A percentile compares a stretch with the other conserved stretches of the same genome.
These are phyloP conservation scores for Vigna reflexopilosa DNA, from an alignment of 306 rosid genomes.

Conservation along the genomic window DNA sequence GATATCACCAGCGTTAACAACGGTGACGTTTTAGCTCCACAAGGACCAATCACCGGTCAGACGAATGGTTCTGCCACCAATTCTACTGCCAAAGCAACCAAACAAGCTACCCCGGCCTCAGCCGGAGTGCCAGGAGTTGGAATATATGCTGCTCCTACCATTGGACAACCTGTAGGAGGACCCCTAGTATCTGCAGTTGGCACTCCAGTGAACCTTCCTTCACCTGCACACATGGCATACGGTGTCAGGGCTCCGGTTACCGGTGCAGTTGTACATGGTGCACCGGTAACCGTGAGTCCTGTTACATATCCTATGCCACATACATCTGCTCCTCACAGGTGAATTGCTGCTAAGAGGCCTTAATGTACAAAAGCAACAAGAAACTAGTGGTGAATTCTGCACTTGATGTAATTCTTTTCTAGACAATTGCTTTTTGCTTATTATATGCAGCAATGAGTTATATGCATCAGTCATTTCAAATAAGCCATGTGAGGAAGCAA, in stretches of 20 bases:
- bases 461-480: constrained; percentile 44
- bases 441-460: constrained; percentile 46
- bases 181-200: constrained; percentile 89
- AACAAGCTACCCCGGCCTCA: constrained; percentile 61
- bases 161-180: constrained; percentile 96
- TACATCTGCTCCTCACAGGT: constrained; percentile 83
- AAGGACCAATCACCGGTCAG: constrained; percentile 91
- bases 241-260: constrained; percentile 76
- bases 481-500: constrained; percentile 45
- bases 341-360: constrained; percentile 50
- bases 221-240: constrained; percentile 75
- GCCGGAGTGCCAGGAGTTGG: constrained; percentile 69
- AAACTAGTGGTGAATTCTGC: constrained; percentile 55
- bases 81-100: constrained; percentile 59
- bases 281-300: constrained; percentile 76
- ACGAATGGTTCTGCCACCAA: constrained; percentile 64
- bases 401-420: constrained; percentile 51
- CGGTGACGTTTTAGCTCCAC: constrained; percentile 71
- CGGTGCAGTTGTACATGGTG: constrained; percentile 76
- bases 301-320: constrained; percentile 81
- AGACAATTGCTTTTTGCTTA: constrained; percentile 42
- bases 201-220: constrained; percentile 79
- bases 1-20: constrained; percentile 89
- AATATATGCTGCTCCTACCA: constrained; percentile 73
- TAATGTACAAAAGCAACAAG: constrained; percentile 59